A percentile compares a stretch with the other conserved stretches of the same genome.
These are phyloP conservation scores for Clonostachys rosea DNA, from an alignment of 2,329 filamentous ascomycete genomes.

Conservation along the genomic window DNA sequence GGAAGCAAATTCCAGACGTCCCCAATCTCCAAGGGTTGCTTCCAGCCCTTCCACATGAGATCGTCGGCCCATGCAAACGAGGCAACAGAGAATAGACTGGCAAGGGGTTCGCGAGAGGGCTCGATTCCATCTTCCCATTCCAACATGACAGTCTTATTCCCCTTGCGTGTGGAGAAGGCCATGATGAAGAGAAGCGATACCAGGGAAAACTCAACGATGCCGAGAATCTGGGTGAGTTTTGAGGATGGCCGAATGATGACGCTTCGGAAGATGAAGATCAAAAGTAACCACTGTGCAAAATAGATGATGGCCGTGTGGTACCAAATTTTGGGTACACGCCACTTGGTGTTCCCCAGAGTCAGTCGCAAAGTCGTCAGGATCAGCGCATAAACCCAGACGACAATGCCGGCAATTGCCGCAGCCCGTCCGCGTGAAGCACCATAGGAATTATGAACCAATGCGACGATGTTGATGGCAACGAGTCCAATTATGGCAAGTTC, in stretches of 20 bases:
- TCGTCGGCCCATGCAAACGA: constrained; percentile 90
- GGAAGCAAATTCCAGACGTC: constrained; percentile 91
- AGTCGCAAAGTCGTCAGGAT: constrained; percentile 70
- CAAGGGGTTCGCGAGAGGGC: constrained; percentile 80
- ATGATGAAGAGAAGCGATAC: constrained; percentile 71
- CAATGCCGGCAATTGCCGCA: constrained; percentile 61
- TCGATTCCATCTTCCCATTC: constrained; percentile 87
- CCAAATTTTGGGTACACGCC: constrained; percentile 72
- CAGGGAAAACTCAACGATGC: constrained; percentile 70
- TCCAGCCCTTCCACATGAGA: constrained; percentile 86
- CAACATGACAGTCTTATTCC: constrained; percentile 82
- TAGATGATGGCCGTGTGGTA: constrained; percentile 90
- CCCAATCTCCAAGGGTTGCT: constrained; percentile 72
- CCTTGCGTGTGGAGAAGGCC: constrained; percentile 78
- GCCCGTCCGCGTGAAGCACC: constrained; percentile 39
- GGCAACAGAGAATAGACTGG: constrained; percentile 81
- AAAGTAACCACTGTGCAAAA: constrained; percentile 74
- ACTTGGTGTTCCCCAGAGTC: constrained; percentile 59
- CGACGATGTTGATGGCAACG: constrained; percentile 62
- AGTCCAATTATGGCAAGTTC: constrained; percentile 69
- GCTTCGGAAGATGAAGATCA: constrained; percentile 76
- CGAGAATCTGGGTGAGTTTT: constrained; percentile 54
- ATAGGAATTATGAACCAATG: constrained; percentile 57
- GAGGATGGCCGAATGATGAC: constrained; percentile 74
- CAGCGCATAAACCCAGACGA: constrained; percentile 78